A percentile compares a stretch with the other conserved stretches of the same genome.
Evolutionary conservation across 73 alveolate genomes (phyloP).

Genomic region (Paramecium sexaurelia): DNA sequence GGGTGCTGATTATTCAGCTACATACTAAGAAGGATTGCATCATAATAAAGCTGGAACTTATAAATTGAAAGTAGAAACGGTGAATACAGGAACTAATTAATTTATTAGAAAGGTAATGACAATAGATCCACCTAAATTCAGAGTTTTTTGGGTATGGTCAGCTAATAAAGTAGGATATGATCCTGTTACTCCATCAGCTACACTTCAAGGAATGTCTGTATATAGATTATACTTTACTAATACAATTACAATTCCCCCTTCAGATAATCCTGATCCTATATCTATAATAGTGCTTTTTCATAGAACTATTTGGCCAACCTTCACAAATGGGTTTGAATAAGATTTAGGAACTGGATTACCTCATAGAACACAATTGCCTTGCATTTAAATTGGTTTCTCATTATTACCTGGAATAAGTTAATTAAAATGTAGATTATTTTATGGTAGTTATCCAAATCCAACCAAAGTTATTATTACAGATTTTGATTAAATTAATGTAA

Average conservation of each 20-base stretch:
- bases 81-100: constrained; percentile 5
- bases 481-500: constrained; percentile 21
- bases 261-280: constrained; percentile 27
- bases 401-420: background rate
- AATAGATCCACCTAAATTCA: constrained; percentile 47
- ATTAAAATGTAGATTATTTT: constrained; percentile 40
- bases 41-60: constrained; percentile 52
- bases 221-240: constrained; percentile 49
- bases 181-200: background rate
- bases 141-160: constrained; percentile 62
- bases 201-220: constrained; percentile 47
- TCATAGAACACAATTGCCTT: constrained; percentile 58
- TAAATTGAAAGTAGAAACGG: background rate
- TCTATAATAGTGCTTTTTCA: background rate
- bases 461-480: constrained; percentile 53
- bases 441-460: constrained; percentile 64
- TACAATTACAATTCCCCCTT: background rate
- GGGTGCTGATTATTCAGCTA: constrained; percentile 55
- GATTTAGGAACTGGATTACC: constrained; percentile 65
- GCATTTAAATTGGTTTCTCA: constrained; percentile 5
- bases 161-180: constrained; percentile 57
- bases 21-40: constrained; percentile 36
- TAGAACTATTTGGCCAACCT: constrained; percentile 49
- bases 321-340: background rate
- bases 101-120: background rate